phyloP scores from a whole-genome alignment of 495 filamentous ascomycete species.

The Penicillium diatomitis region DNA sequence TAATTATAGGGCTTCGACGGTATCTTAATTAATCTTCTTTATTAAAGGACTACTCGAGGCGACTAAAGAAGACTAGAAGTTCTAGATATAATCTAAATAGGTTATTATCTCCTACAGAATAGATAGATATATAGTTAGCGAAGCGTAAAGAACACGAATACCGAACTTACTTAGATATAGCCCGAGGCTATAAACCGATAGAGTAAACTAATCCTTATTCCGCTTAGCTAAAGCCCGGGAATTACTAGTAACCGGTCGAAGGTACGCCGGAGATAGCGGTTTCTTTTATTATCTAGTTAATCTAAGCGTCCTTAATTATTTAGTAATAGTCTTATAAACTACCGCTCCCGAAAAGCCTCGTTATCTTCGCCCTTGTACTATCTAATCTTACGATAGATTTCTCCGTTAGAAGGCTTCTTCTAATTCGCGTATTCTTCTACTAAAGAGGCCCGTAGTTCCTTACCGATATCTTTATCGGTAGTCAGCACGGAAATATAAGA shows the following conservation, averaged over 20 bases:
- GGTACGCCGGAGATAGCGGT: background rate
- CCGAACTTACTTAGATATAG: background rate
- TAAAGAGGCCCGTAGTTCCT: conserved; percentile 11
- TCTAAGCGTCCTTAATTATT: background rate
- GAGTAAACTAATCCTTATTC: background rate
- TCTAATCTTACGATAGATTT: conserved; percentile 25
- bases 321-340: background rate
- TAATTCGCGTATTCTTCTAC: conserved; percentile 24
- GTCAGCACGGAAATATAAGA: too few species aligned
- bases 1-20: background rate
- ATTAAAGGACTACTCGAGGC: too few species aligned
- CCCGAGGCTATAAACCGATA: background rate
- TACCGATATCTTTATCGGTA: conserved; percentile 19
- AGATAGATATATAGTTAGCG: background rate
- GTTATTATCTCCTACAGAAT: background rate
- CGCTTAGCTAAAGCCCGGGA: background rate
- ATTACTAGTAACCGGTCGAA: background rate
- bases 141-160: background rate
- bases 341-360: conserved; percentile 5
- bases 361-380: conserved; percentile 16
- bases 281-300: background rate
- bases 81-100: background rate
- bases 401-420: conserved; percentile 13
- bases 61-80: too few species aligned
- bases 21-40: too few species aligned